Evolutionary conservation across 495 filamentous ascomycete genomes (phyloP).

Genomic region (Talaromyces borbonicus): DNA sequence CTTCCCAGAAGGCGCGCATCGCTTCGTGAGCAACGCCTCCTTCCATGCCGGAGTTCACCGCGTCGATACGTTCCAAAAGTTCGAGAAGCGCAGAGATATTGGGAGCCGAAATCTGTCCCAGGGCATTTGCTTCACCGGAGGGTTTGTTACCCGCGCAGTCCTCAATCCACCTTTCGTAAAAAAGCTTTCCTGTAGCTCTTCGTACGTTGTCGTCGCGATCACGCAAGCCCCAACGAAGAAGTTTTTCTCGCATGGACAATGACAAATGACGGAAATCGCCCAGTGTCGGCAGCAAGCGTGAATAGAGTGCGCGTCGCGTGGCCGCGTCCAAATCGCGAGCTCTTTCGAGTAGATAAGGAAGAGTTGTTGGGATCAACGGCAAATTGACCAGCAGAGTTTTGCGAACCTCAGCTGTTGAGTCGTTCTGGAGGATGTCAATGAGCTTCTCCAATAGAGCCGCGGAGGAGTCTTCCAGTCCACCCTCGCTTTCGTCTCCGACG

Average conservation of each 20-base stretch:
- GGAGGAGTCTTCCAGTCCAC: slow-evolving; percentile 54
- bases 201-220: slow-evolving; percentile 93
- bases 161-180: slow-evolving; percentile 92
- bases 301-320: slow-evolving; percentile 79
- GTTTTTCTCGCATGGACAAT: slow-evolving; percentile 89
- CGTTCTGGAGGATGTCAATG: slow-evolving; percentile 87
- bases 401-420: slow-evolving; percentile 86
- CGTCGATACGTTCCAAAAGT: slow-evolving; percentile 86
- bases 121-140: slow-evolving; percentile 30
- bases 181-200: slow-evolving; percentile 81
- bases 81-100: slow-evolving; percentile 72
- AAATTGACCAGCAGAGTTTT: slow-evolving; percentile 82
- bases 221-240: slow-evolving; percentile 88
- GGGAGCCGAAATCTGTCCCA: slow-evolving; percentile 45
- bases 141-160: slow-evolving; percentile 66
- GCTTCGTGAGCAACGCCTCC: slow-evolving; percentile 84
- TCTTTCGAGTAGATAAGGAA: slow-evolving; percentile 88
- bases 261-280: slow-evolving; percentile 95
- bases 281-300: slow-evolving; percentile 74
- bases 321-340: slow-evolving; percentile 78
- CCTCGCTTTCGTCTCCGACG: slow-evolving; percentile 70
- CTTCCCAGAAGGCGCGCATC: slow-evolving; percentile 93
- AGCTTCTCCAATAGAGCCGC: slow-evolving; percentile 66
- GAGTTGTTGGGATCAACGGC: slow-evolving; percentile 64
- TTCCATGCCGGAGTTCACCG: slow-evolving; percentile 81